Percentiles rank a stretch among this genome's conserved stretches.
Evolutionary conservation across 305 asterid genomes (phyloP).

Genomic region (Rubia balearica): DNA sequence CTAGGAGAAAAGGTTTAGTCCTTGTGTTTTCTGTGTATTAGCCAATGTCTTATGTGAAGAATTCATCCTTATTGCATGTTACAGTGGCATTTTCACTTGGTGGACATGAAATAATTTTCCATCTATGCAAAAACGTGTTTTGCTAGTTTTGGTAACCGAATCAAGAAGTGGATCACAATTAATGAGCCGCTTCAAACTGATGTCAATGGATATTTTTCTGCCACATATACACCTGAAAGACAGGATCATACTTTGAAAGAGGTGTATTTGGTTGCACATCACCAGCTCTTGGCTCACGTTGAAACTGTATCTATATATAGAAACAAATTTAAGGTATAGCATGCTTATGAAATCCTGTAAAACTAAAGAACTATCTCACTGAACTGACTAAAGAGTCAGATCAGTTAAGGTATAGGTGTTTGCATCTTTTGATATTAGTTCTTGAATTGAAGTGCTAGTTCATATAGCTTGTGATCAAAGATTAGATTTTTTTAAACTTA

Average conservation of each 20-base stretch:
- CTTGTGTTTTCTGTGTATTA: not conserved
- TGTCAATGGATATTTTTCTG: conserved; percentile 47
- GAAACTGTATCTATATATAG: not conserved
- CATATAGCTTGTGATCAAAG: too few species aligned
- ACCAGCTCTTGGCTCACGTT: conserved; percentile 39
- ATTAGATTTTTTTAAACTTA: too few species aligned
- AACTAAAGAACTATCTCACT: too few species aligned
- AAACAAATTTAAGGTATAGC: not conserved
- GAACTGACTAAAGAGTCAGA: too few species aligned
- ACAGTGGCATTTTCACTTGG: not conserved
- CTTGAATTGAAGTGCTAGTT: too few species aligned
- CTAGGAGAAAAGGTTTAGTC: not conserved
- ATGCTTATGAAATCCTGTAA: too few species aligned
- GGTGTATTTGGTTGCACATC: conserved; percentile 46
- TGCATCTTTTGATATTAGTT: too few species aligned
- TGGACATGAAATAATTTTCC: conserved; percentile 41
- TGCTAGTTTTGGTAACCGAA: conserved; percentile 51
- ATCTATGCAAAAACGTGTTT: conserved; percentile 56
- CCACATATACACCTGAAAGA: conserved; percentile 50
- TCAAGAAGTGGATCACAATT: conserved; percentile 53
- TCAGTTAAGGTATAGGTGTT: too few species aligned
- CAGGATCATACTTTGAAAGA: conserved; percentile 31
- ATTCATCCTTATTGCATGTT: conserved; percentile 6
- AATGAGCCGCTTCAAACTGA: conserved; percentile 59
- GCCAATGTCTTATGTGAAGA: not conserved